These are phyloP conservation scores for Caloboletus firmus DNA, from an alignment of 1,284 basidiomycete genomes.

Conservation along the genomic window DNA sequence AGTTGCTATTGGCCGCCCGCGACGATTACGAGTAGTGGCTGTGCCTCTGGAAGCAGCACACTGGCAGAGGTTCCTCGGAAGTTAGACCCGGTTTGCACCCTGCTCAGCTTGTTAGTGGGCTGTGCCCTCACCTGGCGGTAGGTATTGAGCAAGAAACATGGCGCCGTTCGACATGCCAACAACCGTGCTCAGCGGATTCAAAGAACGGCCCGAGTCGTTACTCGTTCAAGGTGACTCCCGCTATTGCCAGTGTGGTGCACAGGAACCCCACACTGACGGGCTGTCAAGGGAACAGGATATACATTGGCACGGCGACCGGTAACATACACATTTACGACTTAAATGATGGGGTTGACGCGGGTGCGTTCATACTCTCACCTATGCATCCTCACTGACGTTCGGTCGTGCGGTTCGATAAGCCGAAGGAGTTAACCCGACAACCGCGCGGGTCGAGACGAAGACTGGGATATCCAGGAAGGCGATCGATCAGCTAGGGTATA, in stretches of 20 bases:
- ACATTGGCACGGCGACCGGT: conserved; percentile 73
- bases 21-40: neutral
- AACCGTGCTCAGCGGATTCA: conserved; percentile 43
- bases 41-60: neutral
- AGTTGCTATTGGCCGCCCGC: too few species aligned
- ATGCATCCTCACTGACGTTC: neutral
- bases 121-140: neutral
- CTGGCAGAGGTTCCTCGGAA: neutral
- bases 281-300: conserved; percentile 67
- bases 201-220: conserved; percentile 50
- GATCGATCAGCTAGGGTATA: conserved; percentile 84
- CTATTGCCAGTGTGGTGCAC: conserved; percentile 19
- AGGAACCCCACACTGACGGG: conserved; percentile 1
- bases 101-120: neutral
- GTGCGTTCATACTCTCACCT: conserved; percentile 27
- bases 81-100: neutral
- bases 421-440: conserved; percentile 37
- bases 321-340: conserved; percentile 65
- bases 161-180: conserved; percentile 46
- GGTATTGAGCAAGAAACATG: conserved; percentile 29
- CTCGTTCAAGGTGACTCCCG: conserved; percentile 35
- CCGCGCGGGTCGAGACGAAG: conserved; percentile 54
- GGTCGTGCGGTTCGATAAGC: conserved; percentile 13
- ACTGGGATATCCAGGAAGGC: conserved; percentile 62
- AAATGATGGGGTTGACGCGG: conserved; percentile 40